Evolutionary conservation across 164 flowering plant species (phyloP).

Genomic region (Taxillus chinensis): DNA sequence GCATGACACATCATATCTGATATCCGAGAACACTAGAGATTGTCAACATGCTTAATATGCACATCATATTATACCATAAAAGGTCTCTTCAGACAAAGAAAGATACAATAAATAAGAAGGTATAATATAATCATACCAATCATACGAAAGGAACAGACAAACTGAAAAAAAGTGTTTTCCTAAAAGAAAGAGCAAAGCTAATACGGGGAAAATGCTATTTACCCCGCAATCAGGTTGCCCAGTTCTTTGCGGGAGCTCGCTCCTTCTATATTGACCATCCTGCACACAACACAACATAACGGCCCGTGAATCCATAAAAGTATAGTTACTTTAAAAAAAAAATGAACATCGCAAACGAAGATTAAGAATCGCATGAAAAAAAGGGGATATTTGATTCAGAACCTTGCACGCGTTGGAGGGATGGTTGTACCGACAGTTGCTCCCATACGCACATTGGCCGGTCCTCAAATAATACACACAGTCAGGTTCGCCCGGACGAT

Average conservation of each 20-base stretch:
- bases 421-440: conserved; percentile 55
- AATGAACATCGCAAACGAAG: too few species aligned
- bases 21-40: too few species aligned
- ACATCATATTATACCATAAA: too few species aligned
- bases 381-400: not conserved
- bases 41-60: too few species aligned
- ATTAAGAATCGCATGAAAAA: too few species aligned
- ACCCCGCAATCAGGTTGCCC: conserved; percentile 85
- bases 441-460: conserved; percentile 67
- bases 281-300: conserved; percentile 12
- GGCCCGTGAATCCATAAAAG: not conserved
- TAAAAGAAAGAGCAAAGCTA: conserved; percentile 2
- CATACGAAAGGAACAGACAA: too few species aligned
- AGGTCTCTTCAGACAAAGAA: too few species aligned
- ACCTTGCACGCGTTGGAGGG: conserved; percentile 41
- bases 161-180: not conserved
- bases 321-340: too few species aligned
- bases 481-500: conserved; percentile 64
- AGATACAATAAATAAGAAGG: too few species aligned
- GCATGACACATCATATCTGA: too few species aligned
- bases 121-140: too few species aligned
- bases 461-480: conserved; percentile 56
- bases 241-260: conserved; percentile 69
- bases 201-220: conserved; percentile 5
- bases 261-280: conserved; percentile 38